Conservation (phyloP, 495 filamentous ascomycete genomes). For the Hypomontagnella submonticulosa region DNA sequence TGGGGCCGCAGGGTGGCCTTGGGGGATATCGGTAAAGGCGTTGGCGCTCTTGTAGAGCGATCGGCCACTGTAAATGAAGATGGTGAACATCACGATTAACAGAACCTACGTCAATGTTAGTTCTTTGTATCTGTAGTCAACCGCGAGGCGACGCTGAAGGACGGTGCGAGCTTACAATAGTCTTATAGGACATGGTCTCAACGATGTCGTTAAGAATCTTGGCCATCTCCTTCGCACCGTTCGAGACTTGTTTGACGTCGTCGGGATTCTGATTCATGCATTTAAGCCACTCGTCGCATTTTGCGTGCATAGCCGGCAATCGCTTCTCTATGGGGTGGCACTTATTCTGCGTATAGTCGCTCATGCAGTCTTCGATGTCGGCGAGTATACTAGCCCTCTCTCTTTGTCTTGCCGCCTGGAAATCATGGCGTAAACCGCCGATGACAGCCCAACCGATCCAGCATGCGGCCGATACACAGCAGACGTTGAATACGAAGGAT, state of each 20-base stretch:
- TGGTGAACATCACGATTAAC: conserved; percentile 63
- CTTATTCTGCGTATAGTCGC: conserved; percentile 75
- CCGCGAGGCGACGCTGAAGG: conserved; percentile 67
- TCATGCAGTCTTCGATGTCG: conserved; percentile 76
- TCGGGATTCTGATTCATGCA: conserved; percentile 78
- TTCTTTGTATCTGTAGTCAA: conserved; percentile 76
- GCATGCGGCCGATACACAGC: conserved; percentile 72
- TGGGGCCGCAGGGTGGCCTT: conserved; percentile 18
- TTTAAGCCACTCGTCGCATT: conserved; percentile 81
- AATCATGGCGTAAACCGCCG: conserved; percentile 76
- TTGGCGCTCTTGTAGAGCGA: conserved; percentile 45
- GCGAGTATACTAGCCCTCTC: conserved; percentile 71
- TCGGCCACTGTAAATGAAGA: conserved; percentile 62
- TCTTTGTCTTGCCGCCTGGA: conserved; percentile 73
- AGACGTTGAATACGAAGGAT: conserved; percentile 80
- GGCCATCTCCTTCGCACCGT: conserved; percentile 57
- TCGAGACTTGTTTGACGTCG: conserved; percentile 53
- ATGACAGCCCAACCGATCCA: conserved; percentile 78
- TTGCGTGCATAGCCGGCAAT: conserved; percentile 75
- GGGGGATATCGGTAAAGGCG: conserved; percentile 41
- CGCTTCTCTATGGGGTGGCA: conserved; percentile 69
- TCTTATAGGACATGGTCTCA: conserved; percentile 57
- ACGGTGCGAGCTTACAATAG: conserved; percentile 80
- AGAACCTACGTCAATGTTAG: conserved; percentile 75
- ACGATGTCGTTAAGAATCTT: conserved; percentile 61